These are phyloP conservation scores for Adansonia madagascariensis DNA, from an alignment of 441 rosid species.

Conservation along the genomic window DNA sequence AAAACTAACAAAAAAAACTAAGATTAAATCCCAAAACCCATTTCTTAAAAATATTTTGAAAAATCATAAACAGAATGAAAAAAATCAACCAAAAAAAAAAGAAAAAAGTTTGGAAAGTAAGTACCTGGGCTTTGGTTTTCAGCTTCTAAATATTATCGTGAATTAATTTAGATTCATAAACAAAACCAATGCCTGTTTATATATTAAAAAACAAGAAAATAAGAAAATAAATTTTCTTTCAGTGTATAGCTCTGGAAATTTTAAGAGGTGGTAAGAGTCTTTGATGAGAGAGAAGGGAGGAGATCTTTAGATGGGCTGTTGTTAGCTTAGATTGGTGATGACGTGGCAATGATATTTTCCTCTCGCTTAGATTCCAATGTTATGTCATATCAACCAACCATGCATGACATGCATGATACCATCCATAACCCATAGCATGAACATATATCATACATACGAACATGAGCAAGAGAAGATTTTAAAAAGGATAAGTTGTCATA, in stretches of 20 bases:
- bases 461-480: background rate
- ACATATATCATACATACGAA: background rate
- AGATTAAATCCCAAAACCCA: constrained; percentile 22
- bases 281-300: constrained; percentile 42
- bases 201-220: background rate
- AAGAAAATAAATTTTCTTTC: background rate
- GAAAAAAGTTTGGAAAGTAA: background rate
- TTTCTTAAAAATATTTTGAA: background rate
- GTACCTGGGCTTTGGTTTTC: constrained; percentile 25
- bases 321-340: constrained; percentile 42
- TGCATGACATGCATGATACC: background rate
- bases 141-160: constrained; percentile 20
- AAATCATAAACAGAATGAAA: background rate
- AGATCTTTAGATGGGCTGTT: constrained; percentile 69
- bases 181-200: background rate
- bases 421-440: background rate
- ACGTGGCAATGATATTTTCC: constrained; percentile 91
- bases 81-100: background rate
- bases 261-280: constrained; percentile 24
- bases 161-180: constrained; percentile 20
- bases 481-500: background rate
- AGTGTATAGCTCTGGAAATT: background rate
- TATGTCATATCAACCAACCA: constrained; percentile 27
- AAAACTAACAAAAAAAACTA: background rate
- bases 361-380: constrained; percentile 47